Percentiles rank a stretch among this genome's conserved stretches.
Conservation (phyloP, 1,284 basidiomycete species). For the Microbotryomycetes sp. region DNA sequence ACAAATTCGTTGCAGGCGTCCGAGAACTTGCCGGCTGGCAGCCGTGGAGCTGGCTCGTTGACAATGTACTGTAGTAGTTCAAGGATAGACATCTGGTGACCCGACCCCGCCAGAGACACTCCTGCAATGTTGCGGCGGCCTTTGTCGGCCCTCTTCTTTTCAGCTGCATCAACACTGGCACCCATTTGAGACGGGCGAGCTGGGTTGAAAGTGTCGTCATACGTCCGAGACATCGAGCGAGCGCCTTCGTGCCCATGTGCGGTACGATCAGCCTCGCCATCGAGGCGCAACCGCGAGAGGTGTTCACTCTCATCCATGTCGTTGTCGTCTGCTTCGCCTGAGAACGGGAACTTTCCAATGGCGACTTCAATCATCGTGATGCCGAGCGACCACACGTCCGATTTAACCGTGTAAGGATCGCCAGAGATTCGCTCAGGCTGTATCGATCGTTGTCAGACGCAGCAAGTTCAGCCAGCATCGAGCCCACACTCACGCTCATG, state of each 20-base stretch:
- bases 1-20: constrained; percentile 47
- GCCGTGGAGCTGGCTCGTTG: constrained; percentile 81
- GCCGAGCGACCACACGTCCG: constrained; percentile 94
- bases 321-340: constrained; percentile 52
- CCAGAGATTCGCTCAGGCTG: constrained; percentile 98
- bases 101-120: constrained; percentile 78
- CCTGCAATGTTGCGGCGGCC: constrained; percentile 51
- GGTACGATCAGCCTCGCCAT: constrained; percentile 48
- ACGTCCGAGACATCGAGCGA: constrained; percentile 9
- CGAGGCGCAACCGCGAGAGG: constrained; percentile 48
- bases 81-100: constrained; percentile 92
- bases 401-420: constrained; percentile 93
- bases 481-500: constrained; percentile 75
- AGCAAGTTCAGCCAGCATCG: neutral
- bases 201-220: constrained; percentile 32
- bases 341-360: constrained; percentile 86
- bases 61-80: constrained; percentile 97
- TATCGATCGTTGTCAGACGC: neutral
- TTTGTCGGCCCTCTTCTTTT: constrained; percentile 18
- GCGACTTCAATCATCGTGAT: constrained; percentile 92
- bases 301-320: constrained; percentile 45
- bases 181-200: constrained; percentile 26
- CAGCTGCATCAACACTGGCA: constrained; percentile 26
- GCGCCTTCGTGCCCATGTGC: constrained; percentile 27
- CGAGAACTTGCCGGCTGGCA: constrained; percentile 49